Evolutionary conservation across 2,329 filamentous ascomycete species (phyloP).

Genomic region (Fusarium graminum): DNA sequence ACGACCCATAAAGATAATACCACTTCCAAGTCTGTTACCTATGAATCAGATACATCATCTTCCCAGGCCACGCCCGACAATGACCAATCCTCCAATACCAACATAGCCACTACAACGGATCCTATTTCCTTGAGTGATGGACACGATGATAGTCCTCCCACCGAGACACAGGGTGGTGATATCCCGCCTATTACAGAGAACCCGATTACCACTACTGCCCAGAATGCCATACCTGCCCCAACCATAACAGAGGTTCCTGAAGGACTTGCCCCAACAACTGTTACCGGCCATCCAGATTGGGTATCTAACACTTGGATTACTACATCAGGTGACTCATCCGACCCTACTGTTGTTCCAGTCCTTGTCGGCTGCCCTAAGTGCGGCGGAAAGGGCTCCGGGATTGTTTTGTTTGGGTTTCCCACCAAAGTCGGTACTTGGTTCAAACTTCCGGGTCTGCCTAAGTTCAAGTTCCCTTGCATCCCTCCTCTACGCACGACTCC

Average conservation of each 20-base stretch:
- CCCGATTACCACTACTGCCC: too few relatives aligned
- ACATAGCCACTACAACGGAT: too few relatives aligned
- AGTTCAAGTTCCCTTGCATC: background rate
- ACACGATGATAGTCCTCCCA: too few relatives aligned
- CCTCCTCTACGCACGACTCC: background rate
- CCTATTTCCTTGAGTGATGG: too few relatives aligned
- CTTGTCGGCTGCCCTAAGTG: background rate
- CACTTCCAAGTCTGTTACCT: too few relatives aligned
- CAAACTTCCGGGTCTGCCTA: background rate
- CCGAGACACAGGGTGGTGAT: too few relatives aligned
- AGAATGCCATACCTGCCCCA: too few relatives aligned
- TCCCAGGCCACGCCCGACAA: too few relatives aligned
- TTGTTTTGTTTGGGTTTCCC: background rate
- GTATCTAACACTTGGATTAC: conserved; percentile 40
- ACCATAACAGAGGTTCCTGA: conserved; percentile 12
- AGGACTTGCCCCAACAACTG: background rate
- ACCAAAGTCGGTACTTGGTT: background rate
- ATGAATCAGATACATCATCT: too few relatives aligned
- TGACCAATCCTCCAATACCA: too few relatives aligned
- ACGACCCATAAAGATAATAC: too few relatives aligned
- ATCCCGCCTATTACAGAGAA: too few relatives aligned
- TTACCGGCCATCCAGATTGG: conserved; percentile 31
- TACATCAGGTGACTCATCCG: conserved; percentile 14
- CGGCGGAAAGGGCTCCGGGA: background rate
- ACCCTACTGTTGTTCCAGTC: conserved; percentile 16